A percentile compares a stretch with the other conserved stretches of the same genome.
These are phyloP conservation scores for Carex scoparia DNA, from an alignment of 176 grass and related monocot species.

Conservation along the genomic window DNA sequence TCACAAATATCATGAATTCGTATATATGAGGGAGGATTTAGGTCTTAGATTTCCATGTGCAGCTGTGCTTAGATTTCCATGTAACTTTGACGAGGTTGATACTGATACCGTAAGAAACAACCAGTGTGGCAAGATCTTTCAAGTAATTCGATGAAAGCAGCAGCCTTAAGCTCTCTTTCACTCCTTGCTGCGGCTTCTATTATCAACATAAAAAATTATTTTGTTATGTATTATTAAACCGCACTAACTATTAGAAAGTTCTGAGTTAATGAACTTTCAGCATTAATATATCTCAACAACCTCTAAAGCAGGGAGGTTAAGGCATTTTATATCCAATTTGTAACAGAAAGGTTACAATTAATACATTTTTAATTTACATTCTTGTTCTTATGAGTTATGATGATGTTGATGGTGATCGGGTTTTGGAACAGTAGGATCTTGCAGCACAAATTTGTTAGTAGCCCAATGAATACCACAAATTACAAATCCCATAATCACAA, in stretches of 20 bases:
- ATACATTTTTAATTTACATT: constrained; percentile 25
- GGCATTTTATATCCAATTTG: not conserved
- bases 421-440: constrained; percentile 69
- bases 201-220: constrained; percentile 17
- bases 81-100: constrained; percentile 93
- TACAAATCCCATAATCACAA: constrained; percentile 63
- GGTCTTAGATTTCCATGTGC: not conserved
- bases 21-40: not conserved
- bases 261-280: not conserved
- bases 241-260: not conserved
- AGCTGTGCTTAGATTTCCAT: constrained; percentile 74
- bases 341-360: not conserved
- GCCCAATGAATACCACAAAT: constrained; percentile 70
- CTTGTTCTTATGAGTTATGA: constrained; percentile 61
- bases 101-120: constrained; percentile 83
- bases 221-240: not conserved
- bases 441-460: constrained; percentile 71
- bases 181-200: constrained; percentile 73
- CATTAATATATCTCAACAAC: not conserved
- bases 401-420: constrained; percentile 23
- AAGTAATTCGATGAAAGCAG: constrained; percentile 73
- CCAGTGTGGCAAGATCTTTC: constrained; percentile 76
- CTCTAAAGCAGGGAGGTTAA: not conserved
- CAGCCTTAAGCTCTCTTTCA: constrained; percentile 79
- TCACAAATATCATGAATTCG: not conserved